Percentiles rank a stretch among this genome's conserved stretches.
These are phyloP conservation scores for Aspergillus novofumigatus DNA, from an alignment of 2,329 filamentous ascomycete species.

Conservation along the genomic window DNA sequence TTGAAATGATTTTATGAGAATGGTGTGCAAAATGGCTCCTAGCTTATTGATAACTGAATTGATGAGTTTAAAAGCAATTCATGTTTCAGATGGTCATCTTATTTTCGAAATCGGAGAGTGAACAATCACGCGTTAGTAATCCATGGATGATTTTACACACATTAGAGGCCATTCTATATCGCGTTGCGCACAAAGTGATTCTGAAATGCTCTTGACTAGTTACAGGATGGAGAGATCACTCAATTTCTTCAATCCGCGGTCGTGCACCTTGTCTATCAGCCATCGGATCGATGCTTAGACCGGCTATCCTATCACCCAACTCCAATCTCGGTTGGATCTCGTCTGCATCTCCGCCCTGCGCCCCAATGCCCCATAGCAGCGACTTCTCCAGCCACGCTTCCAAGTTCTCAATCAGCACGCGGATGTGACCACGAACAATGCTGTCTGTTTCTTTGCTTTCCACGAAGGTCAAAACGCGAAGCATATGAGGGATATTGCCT, in stretches of 20 bases:
- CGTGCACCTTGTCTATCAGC: constrained; percentile 16
- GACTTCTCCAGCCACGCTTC: constrained; percentile 43
- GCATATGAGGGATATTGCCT: constrained; percentile 37
- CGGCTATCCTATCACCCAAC: constrained; percentile 37
- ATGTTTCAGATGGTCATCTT: background rate
- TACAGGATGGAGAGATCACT: constrained; percentile 18
- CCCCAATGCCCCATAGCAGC: constrained; percentile 36
- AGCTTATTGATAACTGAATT: background rate
- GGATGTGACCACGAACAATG: constrained; percentile 39
- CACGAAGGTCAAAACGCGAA: constrained; percentile 34
- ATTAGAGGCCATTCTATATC: background rate
- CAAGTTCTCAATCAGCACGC: constrained; percentile 37
- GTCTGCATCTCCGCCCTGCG: constrained; percentile 13
- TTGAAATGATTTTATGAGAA: background rate
- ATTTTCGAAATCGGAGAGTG: background rate
- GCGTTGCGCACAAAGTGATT: background rate
- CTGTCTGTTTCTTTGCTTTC: constrained; percentile 36
- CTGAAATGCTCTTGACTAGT: background rate
- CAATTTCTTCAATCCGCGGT: constrained; percentile 42
- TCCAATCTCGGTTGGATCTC: constrained; percentile 24
- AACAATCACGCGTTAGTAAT: too few species aligned
- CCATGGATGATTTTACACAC: too few species aligned
- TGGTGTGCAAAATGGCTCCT: background rate
- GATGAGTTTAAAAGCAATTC: background rate
- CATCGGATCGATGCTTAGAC: constrained; percentile 34